Base-by-base conservation (phyloP, 345 rosid species). In the Toxicodendron radicans region DNA sequence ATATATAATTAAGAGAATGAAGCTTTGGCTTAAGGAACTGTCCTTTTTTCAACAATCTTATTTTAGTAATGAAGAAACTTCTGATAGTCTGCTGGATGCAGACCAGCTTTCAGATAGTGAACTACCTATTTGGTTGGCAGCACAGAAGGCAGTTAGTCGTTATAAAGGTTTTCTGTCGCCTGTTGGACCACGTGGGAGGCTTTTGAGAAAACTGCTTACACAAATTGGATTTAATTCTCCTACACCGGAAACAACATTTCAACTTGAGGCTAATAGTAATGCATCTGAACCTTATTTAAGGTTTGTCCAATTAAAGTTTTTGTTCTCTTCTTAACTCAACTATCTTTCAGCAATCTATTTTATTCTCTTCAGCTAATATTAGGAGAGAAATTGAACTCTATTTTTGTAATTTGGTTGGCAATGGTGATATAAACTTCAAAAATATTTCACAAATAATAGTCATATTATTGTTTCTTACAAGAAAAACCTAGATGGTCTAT, bases 141-240 rank as follows among this genome's bases (percentile, higher is more conserved):
- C 99, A 75, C 92, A 91, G 87, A 95, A 84, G 76, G 99, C 97
- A 75, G 95, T 92, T 65, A 88, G 87, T 73, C 92, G 95, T 59
- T 95, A 92, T 72, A 90, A 92, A 81, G 97, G 95, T 69, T 77
- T 92, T 80, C 85, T 95, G 32, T 88, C 99, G 60, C 87, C 91
- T 38, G 83, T 83, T 80, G 99, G 99, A 78, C 97, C 99, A 58
- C 90, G 99, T 27, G 91, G 87, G 79, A 87, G 89, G 88, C 94
- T 95, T 69, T 81, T 95, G 43, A 82, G 86, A 78, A 91, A 81
- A 84, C 82, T 94, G 82, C 88, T 94, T 70, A 77, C 86, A 12
- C 79, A 93, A 91, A 86, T 82, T 82, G 98, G 97, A 73, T 76
- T 92, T 79, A 70, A 75, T 71, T 80, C 91, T 58, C 91, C 94